These are phyloP conservation scores for Scenedesmus sp. DNA, from an alignment of 163 green algal species.

Conservation along the genomic window DNA sequence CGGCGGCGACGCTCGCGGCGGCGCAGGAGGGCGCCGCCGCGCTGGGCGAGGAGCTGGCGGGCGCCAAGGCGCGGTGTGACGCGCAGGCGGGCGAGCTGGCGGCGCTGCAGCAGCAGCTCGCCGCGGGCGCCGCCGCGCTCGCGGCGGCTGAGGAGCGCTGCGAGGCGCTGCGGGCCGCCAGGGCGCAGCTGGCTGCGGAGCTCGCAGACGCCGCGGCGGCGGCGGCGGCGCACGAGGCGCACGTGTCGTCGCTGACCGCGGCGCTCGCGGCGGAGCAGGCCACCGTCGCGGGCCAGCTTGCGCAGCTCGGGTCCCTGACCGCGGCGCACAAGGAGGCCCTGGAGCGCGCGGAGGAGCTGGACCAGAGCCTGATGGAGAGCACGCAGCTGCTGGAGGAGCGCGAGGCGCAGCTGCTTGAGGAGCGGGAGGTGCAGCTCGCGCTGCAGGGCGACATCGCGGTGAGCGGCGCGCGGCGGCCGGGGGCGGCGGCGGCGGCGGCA, in stretches of 20 bases:
- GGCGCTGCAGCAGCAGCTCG: slow-evolving; percentile 10
- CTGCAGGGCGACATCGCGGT: slow-evolving; percentile 22
- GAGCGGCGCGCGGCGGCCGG: background rate
- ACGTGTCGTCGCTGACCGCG: slow-evolving; percentile 6
- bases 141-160: background rate
- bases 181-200: no score
- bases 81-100: background rate
- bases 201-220: background rate
- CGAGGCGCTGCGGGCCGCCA: background rate
- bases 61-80: background rate
- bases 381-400: slow-evolving; percentile 26
- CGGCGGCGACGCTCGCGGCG: no score
- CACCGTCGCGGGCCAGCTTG: background rate
- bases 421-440: no score
- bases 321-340: background rate
- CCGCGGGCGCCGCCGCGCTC: background rate
- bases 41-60: slow-evolving; percentile 11
- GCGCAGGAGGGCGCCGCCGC: background rate
- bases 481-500: no score
- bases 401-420: slow-evolving; percentile 14
- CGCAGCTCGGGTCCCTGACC: background rate
- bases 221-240: background rate
- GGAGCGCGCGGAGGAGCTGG: background rate
- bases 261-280: no score
- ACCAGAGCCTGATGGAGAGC: slow-evolving; percentile 12